Percentiles rank a stretch among this genome's conserved stretches.
Conservation (phyloP, 108 stramenopile genomes). For the Asterionellopsis glacialis region DNA sequence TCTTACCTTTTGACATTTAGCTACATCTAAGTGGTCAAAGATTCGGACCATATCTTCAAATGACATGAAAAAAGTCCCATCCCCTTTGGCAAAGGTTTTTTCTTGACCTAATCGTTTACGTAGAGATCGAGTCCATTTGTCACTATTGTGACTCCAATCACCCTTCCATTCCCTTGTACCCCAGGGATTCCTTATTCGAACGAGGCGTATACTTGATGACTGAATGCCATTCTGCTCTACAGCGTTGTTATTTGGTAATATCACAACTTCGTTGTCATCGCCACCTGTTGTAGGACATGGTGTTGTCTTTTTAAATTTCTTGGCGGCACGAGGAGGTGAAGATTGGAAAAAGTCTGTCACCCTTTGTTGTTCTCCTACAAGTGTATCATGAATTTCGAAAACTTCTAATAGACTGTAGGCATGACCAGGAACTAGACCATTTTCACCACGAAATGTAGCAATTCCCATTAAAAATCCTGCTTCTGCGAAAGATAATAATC, state of each 20-base stretch:
- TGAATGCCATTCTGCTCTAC: conserved; percentile 57
- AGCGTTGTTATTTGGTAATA: conserved; percentile 11
- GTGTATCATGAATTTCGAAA: conserved; percentile 60
- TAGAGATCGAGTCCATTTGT: conserved; percentile 24
- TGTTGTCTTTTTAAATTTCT: conserved; percentile 10
- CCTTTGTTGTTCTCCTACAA: conserved; percentile 27
- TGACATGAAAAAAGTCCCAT: conserved; percentile 34
- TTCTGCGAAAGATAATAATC: conserved; percentile 44
- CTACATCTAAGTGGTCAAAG: conserved; percentile 37
- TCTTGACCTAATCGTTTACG: conserved; percentile 19
- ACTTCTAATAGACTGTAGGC: conserved; percentile 94
- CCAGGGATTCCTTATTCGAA: conserved; percentile 82
- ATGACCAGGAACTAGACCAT: conserved; percentile 85
- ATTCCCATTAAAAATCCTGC: conserved; percentile 74
- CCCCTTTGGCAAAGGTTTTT: conserved; percentile 20
- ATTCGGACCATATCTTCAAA: conserved; percentile 26
- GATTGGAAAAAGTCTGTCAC: conserved; percentile 52
- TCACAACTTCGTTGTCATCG: too few relatives aligned
- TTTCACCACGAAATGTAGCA: conserved; percentile 51
- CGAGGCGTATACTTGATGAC: conserved; percentile 51
- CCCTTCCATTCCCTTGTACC: conserved; percentile 45
- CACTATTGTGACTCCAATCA: conserved; percentile 30
- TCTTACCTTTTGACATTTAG: conserved; percentile 13
- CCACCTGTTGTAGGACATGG: too few relatives aligned
- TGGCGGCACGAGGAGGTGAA: conserved; percentile 1